Percentiles rank a stretch among this genome's conserved stretches.
These are phyloP conservation scores for Cladorrhinum samala DNA, from an alignment of 495 filamentous ascomycete species.

Conservation along the genomic window DNA sequence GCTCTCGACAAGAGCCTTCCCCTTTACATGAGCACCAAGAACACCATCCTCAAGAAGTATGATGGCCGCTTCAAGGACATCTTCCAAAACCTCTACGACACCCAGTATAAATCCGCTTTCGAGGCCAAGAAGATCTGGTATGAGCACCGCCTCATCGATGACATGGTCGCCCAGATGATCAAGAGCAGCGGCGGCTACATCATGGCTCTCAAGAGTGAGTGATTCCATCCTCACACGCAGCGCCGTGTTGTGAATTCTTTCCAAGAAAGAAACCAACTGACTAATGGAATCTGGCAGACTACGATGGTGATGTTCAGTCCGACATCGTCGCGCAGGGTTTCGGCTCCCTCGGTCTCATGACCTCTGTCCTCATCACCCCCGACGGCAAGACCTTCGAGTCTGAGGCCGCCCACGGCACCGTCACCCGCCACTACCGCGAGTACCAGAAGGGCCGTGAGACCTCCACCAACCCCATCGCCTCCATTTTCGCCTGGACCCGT, in stretches of 20 bases:
- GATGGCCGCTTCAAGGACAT: slow-evolving; percentile 98
- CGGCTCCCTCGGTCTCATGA: slow-evolving; percentile 97
- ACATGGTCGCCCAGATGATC: slow-evolving; percentile 99
- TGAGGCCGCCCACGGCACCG: slow-evolving; percentile 96
- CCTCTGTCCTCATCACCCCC: slow-evolving; percentile 90
- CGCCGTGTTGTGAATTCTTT: too few relatives aligned
- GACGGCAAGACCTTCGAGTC: slow-evolving; percentile 94
- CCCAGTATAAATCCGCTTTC: slow-evolving; percentile 77
- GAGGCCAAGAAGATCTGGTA: slow-evolving; percentile 94
- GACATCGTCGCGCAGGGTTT: slow-evolving; percentile 98
- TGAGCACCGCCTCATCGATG: slow-evolving; percentile 97
- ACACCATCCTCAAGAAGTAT: slow-evolving; percentile 98
- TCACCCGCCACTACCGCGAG: slow-evolving; percentile 97
- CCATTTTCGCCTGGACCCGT: slow-evolving; percentile 97
- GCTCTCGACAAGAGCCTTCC: slow-evolving; percentile 80
- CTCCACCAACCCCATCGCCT: slow-evolving; percentile 97
- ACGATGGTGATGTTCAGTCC: slow-evolving; percentile 98
- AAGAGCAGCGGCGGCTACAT: slow-evolving; percentile 92
- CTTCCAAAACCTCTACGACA: slow-evolving; percentile 95
- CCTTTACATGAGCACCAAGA: slow-evolving; percentile 99
- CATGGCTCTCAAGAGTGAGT: slow-evolving; percentile 94
- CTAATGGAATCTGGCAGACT: slow-evolving; percentile 51
- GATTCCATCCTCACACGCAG: too few relatives aligned
- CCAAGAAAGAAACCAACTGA: not conserved
- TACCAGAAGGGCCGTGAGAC: slow-evolving; percentile 96